Evolutionary conservation across 108 stramenopile genomes (phyloP), one percentile per base, ranked within the genome.

Genomic region (Skeletonema tropicum): DNA sequence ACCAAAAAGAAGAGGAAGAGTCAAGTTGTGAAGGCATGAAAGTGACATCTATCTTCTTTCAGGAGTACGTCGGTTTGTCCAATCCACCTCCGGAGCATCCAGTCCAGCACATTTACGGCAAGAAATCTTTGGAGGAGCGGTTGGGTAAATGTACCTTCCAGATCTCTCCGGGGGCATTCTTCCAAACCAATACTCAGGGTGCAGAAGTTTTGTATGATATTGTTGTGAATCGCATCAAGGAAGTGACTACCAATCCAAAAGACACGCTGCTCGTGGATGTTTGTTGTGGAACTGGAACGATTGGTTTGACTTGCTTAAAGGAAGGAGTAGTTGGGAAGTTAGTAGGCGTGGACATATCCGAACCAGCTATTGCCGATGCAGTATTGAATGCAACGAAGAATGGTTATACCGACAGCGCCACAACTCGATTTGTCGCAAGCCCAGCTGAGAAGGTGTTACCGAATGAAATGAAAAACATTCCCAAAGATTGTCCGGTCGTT

Each of bases 201-300:
- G 95, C 96, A 0, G 96, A 97, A 62, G 71, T 86, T 13, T 85
- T 98, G 8, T 98, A 96, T 80, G 68, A 77, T 30, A 83, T 89
- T 66, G 91, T 95, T 3, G 85, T 93, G 33, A 92, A 96, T 30
- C 68, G 73, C 57, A 73, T 92, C n/a, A 82, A 69, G 59, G 87
- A 86, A 76, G 84, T 91, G 25, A 88, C 84, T 19, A 49, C 52
- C 14, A 70, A 83, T 61, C 77, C 80, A 14, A 60, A 55, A 5
- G 52, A 55, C 52, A 55, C 52, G 2, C 71, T 94, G 14, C 71
- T 96, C 1, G 80, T 98, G 33, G 97, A 98, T 66, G 97, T 98
- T 0, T 98, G 96, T 83, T 98, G 97, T 76, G 97, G 97, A 5
- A 96, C 97, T 31, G 97, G 97, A 6, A 94, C 96, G 10, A 98